These are phyloP conservation scores for Phytophthora multivora DNA, from an alignment of 352 stramenopile species.

Conservation along the genomic window DNA sequence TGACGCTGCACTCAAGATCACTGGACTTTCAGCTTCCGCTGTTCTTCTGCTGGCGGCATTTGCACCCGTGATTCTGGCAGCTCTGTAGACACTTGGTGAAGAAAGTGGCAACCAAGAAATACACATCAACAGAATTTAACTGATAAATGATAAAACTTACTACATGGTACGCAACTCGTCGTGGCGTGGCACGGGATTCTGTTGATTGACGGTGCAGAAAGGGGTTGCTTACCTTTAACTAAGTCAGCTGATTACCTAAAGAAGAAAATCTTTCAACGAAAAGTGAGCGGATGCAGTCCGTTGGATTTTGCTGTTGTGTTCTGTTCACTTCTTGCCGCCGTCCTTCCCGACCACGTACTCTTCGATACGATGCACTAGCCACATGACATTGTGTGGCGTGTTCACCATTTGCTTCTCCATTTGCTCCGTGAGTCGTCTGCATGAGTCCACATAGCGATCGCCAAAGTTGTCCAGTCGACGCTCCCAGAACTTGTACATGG, in stretches of 20 bases:
- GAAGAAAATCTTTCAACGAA: no score
- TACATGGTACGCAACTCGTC: no score
- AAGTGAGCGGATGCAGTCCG: no score
- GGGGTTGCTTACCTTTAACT: no score
- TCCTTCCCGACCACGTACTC: constrained; percentile 41
- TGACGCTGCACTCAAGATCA: neutral
- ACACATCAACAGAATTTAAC: no score
- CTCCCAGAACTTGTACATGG: constrained; percentile 80
- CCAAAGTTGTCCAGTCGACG: constrained; percentile 66
- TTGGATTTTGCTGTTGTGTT: no score
- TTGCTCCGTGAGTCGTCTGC: constrained; percentile 54
- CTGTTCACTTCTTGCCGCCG: constrained; percentile 22
- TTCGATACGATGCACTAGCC: constrained; percentile 54
- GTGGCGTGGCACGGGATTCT: no score
- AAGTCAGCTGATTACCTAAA: no score
- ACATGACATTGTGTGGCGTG: constrained; percentile 50
- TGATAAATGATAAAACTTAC: no score
- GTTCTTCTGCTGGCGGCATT: neutral
- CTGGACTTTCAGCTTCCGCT: neutral
- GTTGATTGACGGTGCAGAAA: no score
- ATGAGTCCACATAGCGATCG: constrained; percentile 75
- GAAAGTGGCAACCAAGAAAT: no score
- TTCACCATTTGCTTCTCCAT: constrained; percentile 66
- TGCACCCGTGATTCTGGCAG: neutral
- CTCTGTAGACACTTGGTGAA: neutral